Evolutionary conservation across 139 green algal genomes (phyloP).

Genomic region (Haematococcus lacustris): DNA sequence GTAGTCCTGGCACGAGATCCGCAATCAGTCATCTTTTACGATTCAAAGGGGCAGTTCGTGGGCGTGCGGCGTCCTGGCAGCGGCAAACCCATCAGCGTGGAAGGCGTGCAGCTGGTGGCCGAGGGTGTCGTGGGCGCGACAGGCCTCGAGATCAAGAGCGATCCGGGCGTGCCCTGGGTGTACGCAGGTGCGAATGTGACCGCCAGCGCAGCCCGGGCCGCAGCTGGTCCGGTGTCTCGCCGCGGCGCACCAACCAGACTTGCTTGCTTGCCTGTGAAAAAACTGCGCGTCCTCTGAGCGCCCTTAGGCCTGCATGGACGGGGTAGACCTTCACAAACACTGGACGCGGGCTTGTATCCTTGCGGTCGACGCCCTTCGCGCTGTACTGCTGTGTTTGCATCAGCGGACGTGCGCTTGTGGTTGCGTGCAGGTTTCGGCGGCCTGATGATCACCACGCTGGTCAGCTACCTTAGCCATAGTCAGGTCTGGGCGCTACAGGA

Average conservation of each 20-base stretch:
- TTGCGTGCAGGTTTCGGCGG: conserved; percentile 54
- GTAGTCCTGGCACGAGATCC: conserved; percentile 82
- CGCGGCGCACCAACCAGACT: too few species aligned
- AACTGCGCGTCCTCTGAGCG: too few species aligned
- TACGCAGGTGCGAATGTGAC: conserved; percentile 84
- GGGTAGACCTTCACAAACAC: too few species aligned
- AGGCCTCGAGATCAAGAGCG: conserved; percentile 86
- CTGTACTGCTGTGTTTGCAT: too few species aligned
- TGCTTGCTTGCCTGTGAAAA: too few species aligned
- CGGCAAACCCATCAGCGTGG: conserved; percentile 68
- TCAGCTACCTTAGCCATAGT: conserved; percentile 93
- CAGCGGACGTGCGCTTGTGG: too few species aligned
- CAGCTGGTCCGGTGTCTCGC: too few species aligned
- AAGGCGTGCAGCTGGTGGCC: conserved; percentile 74
- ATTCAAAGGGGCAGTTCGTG: conserved; percentile 81
- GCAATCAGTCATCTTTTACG: conserved; percentile 85
- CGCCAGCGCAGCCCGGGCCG: too few species aligned
- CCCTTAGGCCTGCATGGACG: too few species aligned
- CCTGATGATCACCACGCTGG: conserved; percentile 90
- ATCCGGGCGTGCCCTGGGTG: conserved; percentile 91
- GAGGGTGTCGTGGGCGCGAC: conserved; percentile 66
- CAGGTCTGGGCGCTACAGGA: conserved; percentile 60
- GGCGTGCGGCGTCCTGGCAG: conserved; percentile 83
- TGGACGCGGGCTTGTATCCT: too few species aligned
- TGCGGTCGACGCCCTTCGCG: too few species aligned